Evolutionary conservation across 345 rosid species (phyloP).

Genomic region (Citrus sp.): DNA sequence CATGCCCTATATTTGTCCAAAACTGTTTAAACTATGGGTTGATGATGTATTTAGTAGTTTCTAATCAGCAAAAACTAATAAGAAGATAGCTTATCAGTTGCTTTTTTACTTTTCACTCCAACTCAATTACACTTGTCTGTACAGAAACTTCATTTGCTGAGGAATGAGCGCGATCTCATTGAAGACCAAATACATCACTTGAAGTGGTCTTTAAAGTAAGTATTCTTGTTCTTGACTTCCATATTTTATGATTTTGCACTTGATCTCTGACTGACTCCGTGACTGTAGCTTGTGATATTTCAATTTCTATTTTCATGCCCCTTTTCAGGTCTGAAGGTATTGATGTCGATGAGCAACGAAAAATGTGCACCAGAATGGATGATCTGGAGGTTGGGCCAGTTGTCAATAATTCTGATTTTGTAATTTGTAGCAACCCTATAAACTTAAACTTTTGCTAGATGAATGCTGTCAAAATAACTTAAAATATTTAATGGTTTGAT

Average conservation of each 20-base stretch:
- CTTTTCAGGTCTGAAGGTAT: constrained; percentile 53
- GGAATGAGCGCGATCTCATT: constrained; percentile 78
- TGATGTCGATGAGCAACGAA: constrained; percentile 37
- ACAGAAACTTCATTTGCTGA: constrained; percentile 74
- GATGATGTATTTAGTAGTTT: neutral
- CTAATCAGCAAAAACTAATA: too few species aligned
- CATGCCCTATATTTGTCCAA: neutral
- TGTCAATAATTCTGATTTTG: neutral
- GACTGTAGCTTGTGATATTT: neutral
- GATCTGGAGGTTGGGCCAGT: constrained; percentile 54
- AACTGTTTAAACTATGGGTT: neutral
- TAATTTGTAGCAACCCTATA: neutral
- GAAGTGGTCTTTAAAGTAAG: constrained; percentile 82
- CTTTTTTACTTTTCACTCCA: neutral
- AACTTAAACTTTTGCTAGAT: neutral
- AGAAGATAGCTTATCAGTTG: neutral
- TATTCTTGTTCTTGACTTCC: neutral
- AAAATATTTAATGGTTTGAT: constrained; percentile 11
- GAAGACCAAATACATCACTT: constrained; percentile 85
- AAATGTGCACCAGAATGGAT: constrained; percentile 31
- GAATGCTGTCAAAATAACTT: neutral
- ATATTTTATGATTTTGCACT: neutral
- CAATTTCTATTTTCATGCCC: neutral
- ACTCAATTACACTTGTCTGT: constrained; percentile 6
- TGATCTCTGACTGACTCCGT: neutral